Evolutionary conservation across 1,284 basidiomycete species (phyloP).

Genomic region (Marasmius fiardii): DNA sequence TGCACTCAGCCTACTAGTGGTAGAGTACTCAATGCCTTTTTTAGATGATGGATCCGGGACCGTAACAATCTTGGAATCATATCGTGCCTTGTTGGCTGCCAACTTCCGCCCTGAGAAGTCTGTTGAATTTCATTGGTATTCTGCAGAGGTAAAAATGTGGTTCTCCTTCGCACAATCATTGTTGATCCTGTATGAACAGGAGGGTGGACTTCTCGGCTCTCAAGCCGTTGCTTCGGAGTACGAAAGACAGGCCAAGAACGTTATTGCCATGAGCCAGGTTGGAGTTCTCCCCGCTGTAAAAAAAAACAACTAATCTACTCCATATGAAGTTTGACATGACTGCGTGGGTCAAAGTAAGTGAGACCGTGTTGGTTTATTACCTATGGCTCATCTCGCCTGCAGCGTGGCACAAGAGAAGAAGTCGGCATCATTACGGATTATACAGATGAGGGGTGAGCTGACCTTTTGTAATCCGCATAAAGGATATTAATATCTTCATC

Average conservation of each 20-base stretch:
- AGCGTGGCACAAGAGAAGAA: slow-evolving; percentile 78
- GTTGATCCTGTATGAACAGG: slow-evolving; percentile 38
- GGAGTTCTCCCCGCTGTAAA: slow-evolving; percentile 12
- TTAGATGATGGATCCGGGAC: slow-evolving; percentile 90
- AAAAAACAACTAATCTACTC: slow-evolving; percentile 2
- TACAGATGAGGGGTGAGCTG: slow-evolving; percentile 60
- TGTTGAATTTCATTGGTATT: slow-evolving; percentile 96
- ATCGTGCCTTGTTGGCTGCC: slow-evolving; percentile 77
- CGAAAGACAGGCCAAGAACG: slow-evolving; percentile 56
- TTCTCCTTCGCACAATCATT: neutral
- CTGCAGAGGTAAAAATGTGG: slow-evolving; percentile 64
- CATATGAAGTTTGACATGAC: slow-evolving; percentile 83
- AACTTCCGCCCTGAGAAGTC: slow-evolving; percentile 76
- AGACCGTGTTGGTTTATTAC: neutral
- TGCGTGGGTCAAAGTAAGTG: slow-evolving; percentile 83
- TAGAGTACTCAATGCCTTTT: slow-evolving; percentile 2
- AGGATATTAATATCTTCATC: slow-evolving; percentile 11
- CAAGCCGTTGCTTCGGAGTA: slow-evolving; percentile 89
- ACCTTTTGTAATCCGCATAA: slow-evolving; percentile 12
- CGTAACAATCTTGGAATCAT: slow-evolving; percentile 89
- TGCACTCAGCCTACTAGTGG: neutral
- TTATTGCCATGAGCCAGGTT: slow-evolving; percentile 89
- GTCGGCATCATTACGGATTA: slow-evolving; percentile 85
- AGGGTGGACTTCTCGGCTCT: slow-evolving; percentile 92
- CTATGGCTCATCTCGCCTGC: slow-evolving; percentile 16